Evolutionary conservation across 495 filamentous ascomycete genomes (phyloP).

Genomic region (Articulospora tetracladia): DNA sequence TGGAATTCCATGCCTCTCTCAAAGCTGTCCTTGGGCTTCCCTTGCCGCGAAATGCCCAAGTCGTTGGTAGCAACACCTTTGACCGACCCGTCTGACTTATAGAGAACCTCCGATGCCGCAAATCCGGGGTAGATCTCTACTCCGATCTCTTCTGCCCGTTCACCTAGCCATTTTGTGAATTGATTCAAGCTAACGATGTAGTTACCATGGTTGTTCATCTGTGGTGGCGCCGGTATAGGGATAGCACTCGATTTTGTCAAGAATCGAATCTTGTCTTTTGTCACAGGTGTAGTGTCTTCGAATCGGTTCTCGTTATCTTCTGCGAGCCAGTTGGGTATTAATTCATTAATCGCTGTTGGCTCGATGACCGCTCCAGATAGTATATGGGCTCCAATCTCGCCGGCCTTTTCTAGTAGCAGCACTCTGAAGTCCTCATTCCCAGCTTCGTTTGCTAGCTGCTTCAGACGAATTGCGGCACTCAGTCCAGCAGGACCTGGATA

Average conservation of each 20-base stretch:
- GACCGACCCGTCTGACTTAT: conserved; percentile 80
- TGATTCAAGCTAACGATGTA: conserved; percentile 96
- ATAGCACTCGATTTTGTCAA: conserved; percentile 78
- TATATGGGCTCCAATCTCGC: conserved; percentile 92
- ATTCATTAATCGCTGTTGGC: conserved; percentile 82
- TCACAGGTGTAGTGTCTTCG: conserved; percentile 76
- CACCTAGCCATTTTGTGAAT: conserved; percentile 90
- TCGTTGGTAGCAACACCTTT: conserved; percentile 97
- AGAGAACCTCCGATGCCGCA: conserved; percentile 89
- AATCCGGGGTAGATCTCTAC: conserved; percentile 98
- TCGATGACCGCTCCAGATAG: conserved; percentile 94
- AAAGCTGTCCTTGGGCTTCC: conserved; percentile 85
- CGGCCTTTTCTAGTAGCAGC: conserved; percentile 89
- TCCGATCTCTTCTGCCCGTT: conserved; percentile 92
- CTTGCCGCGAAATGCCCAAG: conserved; percentile 73
- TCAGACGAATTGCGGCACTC: conserved; percentile 87
- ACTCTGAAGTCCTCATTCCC: conserved; percentile 96
- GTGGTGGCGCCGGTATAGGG: conserved; percentile 82
- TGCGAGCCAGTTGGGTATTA: conserved; percentile 89
- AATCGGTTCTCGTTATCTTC: conserved; percentile 85
- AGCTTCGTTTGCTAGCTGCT: conserved; percentile 93
- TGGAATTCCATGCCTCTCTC: conserved; percentile 99
- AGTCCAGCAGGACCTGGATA: conserved; percentile 77
- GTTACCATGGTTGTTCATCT: conserved; percentile 98
- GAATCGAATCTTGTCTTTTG: conserved; percentile 86